phyloP scores from a whole-genome alignment of 306 rosid genomes.

The Prunus mongolica region DNA sequence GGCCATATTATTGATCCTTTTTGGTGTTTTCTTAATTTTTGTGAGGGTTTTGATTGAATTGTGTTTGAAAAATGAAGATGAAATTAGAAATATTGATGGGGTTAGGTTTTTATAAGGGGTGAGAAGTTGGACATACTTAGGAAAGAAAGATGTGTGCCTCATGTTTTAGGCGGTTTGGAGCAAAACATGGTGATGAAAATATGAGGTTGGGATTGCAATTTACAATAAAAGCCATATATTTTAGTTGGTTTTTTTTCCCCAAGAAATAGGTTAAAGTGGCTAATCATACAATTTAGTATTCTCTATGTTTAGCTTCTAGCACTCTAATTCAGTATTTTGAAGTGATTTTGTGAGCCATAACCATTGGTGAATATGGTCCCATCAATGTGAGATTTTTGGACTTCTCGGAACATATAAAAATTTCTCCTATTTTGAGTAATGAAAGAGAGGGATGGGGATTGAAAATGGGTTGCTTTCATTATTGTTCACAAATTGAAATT shows the following conservation, averaged over 20 bases:
- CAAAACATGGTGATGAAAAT: slow-evolving; percentile 11
- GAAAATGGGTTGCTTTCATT: background rate
- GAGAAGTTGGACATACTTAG: background rate
- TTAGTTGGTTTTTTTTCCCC: background rate
- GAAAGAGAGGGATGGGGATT: background rate
- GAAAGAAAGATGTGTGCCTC: background rate
- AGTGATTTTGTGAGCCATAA: too few relatives aligned
- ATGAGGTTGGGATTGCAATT: background rate
- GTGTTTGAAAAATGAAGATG: background rate
- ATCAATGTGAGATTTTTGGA: background rate
- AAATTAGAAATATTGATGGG: background rate
- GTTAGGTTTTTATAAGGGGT: background rate
- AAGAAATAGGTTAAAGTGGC: background rate
- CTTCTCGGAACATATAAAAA: too few relatives aligned
- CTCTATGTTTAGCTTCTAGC: too few relatives aligned
- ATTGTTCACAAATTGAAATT: background rate
- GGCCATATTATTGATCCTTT: slow-evolving; percentile 6
- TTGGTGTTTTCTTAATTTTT: background rate
- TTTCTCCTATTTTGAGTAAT: background rate
- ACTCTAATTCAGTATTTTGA: too few relatives aligned
- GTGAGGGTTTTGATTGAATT: background rate
- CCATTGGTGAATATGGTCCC: too few relatives aligned
- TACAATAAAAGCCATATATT: background rate
- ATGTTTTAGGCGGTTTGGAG: slow-evolving; percentile 20
- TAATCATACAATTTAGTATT: too few relatives aligned